A percentile compares a stretch with the other conserved stretches of the same genome.
These are phyloP conservation scores for Eutrema yunnanense DNA, from an alignment of 345 rosid genomes.

Conservation along the genomic window DNA sequence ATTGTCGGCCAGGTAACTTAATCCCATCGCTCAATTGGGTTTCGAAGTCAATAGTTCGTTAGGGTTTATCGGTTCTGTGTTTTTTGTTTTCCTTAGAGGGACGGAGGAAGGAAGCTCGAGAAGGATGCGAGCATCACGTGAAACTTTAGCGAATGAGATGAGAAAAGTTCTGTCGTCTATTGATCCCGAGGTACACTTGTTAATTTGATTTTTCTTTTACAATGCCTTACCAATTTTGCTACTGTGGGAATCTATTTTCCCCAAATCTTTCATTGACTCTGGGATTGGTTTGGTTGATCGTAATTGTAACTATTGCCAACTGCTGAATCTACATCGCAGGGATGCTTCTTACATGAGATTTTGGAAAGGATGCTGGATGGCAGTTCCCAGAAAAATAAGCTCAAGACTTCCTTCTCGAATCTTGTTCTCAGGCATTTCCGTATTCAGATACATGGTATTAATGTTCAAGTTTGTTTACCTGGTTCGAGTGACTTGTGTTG, in stretches of 20 bases:
- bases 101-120: slow-evolving; percentile 36
- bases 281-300: background rate
- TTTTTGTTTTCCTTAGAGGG: slow-evolving; percentile 27
- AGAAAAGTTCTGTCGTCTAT: slow-evolving; percentile 45
- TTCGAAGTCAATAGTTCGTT: background rate
- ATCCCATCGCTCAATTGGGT: background rate
- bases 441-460: slow-evolving; percentile 36
- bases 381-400: slow-evolving; percentile 34
- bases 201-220: background rate
- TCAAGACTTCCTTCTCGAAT: slow-evolving; percentile 49
- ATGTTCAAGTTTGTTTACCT: slow-evolving; percentile 50
- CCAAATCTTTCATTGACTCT: background rate
- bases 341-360: slow-evolving; percentile 57
- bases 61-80: background rate
- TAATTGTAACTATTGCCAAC: background rate
- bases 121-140: slow-evolving; percentile 25
- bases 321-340: slow-evolving; percentile 39
- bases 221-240: background rate
- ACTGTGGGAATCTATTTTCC: background rate
- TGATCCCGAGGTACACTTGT: slow-evolving; percentile 72
- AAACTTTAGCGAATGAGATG: slow-evolving; percentile 32
- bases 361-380: slow-evolving; percentile 44
- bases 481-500: slow-evolving; percentile 38
- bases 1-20: slow-evolving; percentile 44
- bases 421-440: slow-evolving; percentile 55